phyloP scores from a whole-genome alignment of 352 stramenopile genomes.

The Pythium pectinolyticum region DNA sequence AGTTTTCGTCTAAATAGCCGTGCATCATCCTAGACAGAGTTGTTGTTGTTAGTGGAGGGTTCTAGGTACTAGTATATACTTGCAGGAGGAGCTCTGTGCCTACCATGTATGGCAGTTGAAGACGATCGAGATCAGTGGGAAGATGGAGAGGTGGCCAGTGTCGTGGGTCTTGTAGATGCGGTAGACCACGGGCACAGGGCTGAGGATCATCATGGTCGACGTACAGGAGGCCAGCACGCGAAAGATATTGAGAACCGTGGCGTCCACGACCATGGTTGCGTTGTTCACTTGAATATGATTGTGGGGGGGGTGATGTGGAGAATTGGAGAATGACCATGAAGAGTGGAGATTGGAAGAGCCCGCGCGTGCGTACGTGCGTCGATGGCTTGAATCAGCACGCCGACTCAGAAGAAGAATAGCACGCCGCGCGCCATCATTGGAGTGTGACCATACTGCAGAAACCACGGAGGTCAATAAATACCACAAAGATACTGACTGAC shows the following conservation, averaged over 20 bases:
- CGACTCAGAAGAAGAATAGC: no score
- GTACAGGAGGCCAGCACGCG: conserved; percentile 31
- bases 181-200: conserved; percentile 35
- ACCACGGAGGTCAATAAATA: no score
- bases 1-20: conserved; percentile 32
- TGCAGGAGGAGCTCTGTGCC: no score
- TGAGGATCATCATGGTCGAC: conserved; percentile 37
- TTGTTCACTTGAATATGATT: no score
- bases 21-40: conserved; percentile 35
- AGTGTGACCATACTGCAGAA: conserved; percentile 49
- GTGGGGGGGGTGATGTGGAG: background rate
- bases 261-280: background rate
- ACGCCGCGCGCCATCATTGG: no score
- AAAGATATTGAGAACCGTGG: conserved; percentile 10
- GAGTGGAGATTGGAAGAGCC: no score
- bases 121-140: conserved; percentile 42
- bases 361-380: background rate
- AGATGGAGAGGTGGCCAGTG: conserved; percentile 39
- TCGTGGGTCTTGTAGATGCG: conserved; percentile 36
- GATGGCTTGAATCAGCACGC: background rate
- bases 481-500: no score
- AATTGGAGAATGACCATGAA: conserved; percentile 2
- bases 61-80: background rate
- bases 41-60: no score
- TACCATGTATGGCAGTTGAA: background rate